These are phyloP conservation scores for Trichosanthes cucumerina DNA, from an alignment of 306 rosid genomes.

Conservation along the genomic window DNA sequence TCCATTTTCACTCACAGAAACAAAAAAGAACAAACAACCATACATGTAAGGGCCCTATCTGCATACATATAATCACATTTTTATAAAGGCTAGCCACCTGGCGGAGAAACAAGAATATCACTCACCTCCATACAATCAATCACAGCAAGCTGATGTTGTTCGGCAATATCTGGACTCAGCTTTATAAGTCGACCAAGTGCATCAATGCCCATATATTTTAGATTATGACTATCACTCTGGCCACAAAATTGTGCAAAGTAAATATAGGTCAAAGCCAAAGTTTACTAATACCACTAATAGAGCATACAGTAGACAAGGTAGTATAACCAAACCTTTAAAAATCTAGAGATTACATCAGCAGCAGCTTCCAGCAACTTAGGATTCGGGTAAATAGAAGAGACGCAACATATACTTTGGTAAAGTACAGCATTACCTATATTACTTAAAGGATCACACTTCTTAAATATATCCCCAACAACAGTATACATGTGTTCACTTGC, in stretches of 20 bases:
- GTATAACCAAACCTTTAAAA: conserved; percentile 58
- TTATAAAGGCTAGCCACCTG: not conserved
- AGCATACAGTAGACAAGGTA: not conserved
- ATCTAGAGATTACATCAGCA: conserved; percentile 73
- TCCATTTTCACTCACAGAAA: not conserved
- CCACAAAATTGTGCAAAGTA: conserved; percentile 10
- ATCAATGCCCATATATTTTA: conserved; percentile 97
- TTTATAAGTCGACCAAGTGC: conserved; percentile 86
- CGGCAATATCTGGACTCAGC: conserved; percentile 81
- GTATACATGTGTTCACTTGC: conserved; percentile 85
- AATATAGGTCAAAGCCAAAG: not conserved
- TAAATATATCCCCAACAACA: conserved; percentile 71
- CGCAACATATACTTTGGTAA: conserved; percentile 74
- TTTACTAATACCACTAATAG: not conserved
- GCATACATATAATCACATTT: not conserved
- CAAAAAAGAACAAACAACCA: not conserved
- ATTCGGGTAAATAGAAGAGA: conserved; percentile 66
- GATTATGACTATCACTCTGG: conserved; percentile 96
- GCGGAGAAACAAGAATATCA: not conserved
- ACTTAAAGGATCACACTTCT: conserved; percentile 58
- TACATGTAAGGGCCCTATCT: not conserved
- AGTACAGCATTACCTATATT: conserved; percentile 95
- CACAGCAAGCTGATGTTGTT: conserved; percentile 93
- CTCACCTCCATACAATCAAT: conserved; percentile 97
- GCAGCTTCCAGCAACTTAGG: conserved; percentile 73